Evolutionary conservation across 78 protist species (phyloP), one percentile per base, ranked within the genome.

Genomic region (Creolimax fragrantissima): DNA sequence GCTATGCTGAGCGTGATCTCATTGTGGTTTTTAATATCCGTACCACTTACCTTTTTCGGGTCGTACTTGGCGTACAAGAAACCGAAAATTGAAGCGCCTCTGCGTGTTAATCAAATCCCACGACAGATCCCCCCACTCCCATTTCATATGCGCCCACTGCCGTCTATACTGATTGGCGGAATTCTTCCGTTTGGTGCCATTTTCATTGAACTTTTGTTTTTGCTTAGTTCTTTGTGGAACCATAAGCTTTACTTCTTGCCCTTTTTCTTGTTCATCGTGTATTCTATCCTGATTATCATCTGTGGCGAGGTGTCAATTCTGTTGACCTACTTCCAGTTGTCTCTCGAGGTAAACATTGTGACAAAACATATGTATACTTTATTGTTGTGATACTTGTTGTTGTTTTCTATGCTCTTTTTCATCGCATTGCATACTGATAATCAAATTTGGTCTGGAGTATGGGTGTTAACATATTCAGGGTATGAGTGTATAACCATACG

Each of bases 161-260:
- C 97, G 47, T 83, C 97, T n/a, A 47, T 97, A 3, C 93, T 97
- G 36, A 92, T 98, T 83, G 98, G 98, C 43, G 99, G 99, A 43
- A 88, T 98, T 42, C 92, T 98, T 47, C 99, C 99, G 42, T 98
- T 98, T 89, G 98, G 97, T 32, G 98, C 98, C 41, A 96, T 96
- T 42, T 97, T 98, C 45, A 96, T 98, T 45, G 99, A 98, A 94
- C 95, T 98, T 83, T 95, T 90, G 93, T 98, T 98, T 93, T 96
- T 98, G 93, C 45, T 98, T 41, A 43, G 95, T 35, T 89, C 97
- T 17, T 74, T 98, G 42, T 98, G 98, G 98, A 6, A 83, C 43
- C 96, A 96, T 89, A 94, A 93, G 93, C 58, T 97, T 91, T 97
- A 98, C 96, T 98, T 98, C 95, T 90, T 98, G 89, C 97, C 97